Conservation (phyloP, 1,284 basidiomycete genomes). For the Ceratobasidium sp. region DNA sequence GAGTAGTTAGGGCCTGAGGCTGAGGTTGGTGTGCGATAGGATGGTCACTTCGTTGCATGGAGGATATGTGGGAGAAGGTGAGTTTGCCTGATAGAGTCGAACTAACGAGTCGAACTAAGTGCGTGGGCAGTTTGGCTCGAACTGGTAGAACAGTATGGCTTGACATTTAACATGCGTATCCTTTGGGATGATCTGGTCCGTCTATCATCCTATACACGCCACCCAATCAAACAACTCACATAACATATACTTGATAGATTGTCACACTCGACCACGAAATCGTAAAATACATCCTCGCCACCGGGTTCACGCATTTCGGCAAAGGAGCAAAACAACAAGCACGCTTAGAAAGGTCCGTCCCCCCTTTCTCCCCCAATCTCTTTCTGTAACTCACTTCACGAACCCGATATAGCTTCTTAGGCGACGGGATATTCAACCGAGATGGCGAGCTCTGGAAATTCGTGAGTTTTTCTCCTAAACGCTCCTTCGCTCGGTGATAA, state of each 20-base stretch:
- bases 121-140: no score
- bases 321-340: constrained; percentile 59
- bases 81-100: no score
- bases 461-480: constrained; percentile 40
- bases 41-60: constrained; percentile 40
- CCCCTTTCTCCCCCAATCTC: no score
- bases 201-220: no score
- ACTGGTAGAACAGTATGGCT: no score
- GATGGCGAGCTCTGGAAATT: constrained; percentile 56
- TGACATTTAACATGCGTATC: constrained; percentile 54
- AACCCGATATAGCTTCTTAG: constrained; percentile 61
- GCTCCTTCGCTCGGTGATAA: no score
- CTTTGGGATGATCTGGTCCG: constrained; percentile 54
- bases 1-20: no score
- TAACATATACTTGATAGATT: constrained; percentile 55
- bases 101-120: no score
- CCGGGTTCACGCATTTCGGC: constrained; percentile 61
- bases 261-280: constrained; percentile 64
- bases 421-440: constrained; percentile 67
- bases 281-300: constrained; percentile 63
- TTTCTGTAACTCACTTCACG: constrained; percentile 51
- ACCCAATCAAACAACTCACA: no score
- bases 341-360: no score
- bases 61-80: constrained; percentile 44
- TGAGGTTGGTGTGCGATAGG: no score